A percentile compares a stretch with the other conserved stretches of the same genome.
Conservation (phyloP, 768 basidiomycete species). For the Amanita pseudoporphyria region DNA sequence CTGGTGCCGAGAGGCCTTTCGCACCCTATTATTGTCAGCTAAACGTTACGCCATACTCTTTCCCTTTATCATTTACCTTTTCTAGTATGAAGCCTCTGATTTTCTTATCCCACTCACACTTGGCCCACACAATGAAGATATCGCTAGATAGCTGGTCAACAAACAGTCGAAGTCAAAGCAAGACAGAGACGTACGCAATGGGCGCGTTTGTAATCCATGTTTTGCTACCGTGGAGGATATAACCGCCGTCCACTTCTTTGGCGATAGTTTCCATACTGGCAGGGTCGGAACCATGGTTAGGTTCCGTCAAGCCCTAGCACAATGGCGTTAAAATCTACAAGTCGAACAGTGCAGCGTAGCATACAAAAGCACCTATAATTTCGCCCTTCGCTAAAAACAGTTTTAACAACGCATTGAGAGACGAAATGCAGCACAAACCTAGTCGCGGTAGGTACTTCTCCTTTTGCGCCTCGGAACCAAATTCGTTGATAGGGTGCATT, state of each 20-base stretch:
- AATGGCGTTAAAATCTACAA: not conserved
- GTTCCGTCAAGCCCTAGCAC: constrained; percentile 83
- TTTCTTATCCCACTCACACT: constrained; percentile 89
- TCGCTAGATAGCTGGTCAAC: constrained; percentile 39
- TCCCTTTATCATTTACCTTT: constrained; percentile 29
- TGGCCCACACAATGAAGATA: constrained; percentile 89
- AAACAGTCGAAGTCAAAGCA: constrained; percentile 3
- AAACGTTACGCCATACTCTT: not conserved
- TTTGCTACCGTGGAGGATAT: constrained; percentile 82
- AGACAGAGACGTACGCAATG: constrained; percentile 52
- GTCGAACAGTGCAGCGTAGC: constrained; percentile 19
- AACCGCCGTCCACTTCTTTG: constrained; percentile 77
- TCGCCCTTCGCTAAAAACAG: constrained; percentile 61
- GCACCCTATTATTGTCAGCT: constrained; percentile 39
- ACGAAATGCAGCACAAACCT: constrained; percentile 32
- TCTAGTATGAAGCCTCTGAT: constrained; percentile 87
- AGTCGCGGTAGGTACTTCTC: constrained; percentile 83
- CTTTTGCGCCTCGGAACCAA: constrained; percentile 85
- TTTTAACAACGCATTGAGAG: not conserved
- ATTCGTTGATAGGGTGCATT: constrained; percentile 90
- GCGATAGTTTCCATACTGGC: constrained; percentile 97
- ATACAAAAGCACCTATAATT: constrained; percentile 85
- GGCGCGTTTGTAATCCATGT: constrained; percentile 98
- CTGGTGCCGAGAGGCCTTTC: constrained; percentile 73
- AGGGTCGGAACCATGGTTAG: constrained; percentile 95